Evolutionary conservation across 257 asterid species (phyloP), one percentile per base, ranked within the genome.

Genomic region (Avicennia marina): DNA sequence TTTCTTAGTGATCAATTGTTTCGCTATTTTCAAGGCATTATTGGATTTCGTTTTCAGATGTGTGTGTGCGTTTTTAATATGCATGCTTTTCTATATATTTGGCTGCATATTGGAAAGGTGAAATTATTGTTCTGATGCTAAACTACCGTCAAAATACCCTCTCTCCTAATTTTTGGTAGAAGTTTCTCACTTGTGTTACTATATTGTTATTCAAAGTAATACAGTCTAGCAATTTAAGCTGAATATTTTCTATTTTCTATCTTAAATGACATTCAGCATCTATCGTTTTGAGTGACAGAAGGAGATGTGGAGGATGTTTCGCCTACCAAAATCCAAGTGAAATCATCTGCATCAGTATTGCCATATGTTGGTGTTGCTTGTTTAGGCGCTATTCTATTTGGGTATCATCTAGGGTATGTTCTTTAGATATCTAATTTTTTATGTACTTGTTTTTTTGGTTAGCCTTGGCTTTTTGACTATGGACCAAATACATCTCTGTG

Each of bases 291-390:
- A 11, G 26, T 48, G 16, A 29, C 83, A 84, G 96, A 71, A 64
- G 87, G 86, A 63, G 94, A 87, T 73, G 43, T 79, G 26, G 96
- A 85, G 76, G 81, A 74, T 70, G 75, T 36, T 36, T 63, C 73
- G 39, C 87, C 83, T 54, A 63, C 65, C 25, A 87, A 81, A 78
- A 38, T 72, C 51, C 72, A 70, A 52, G 81, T 54, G 41, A 79
- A 77, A 65, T 81, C 98, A 16, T 79, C 95, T 59, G 90, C 78
- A 59, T 65, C 96, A 0, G 98, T 91, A 12, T 72, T 88, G 56
- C 96, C 96, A 31, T 91, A 91, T 72, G 98, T 91, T 58, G 96
- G 93, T 36, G 91, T 83, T 60, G 96, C 98, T 44, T 91, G 98
- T 67, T 63, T 91, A 51, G 98, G 84, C 54, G 95, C 98, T 12